phyloP scores from a whole-genome alignment of 2,329 filamentous ascomycete species.

The Xylariaceae sp. region DNA sequence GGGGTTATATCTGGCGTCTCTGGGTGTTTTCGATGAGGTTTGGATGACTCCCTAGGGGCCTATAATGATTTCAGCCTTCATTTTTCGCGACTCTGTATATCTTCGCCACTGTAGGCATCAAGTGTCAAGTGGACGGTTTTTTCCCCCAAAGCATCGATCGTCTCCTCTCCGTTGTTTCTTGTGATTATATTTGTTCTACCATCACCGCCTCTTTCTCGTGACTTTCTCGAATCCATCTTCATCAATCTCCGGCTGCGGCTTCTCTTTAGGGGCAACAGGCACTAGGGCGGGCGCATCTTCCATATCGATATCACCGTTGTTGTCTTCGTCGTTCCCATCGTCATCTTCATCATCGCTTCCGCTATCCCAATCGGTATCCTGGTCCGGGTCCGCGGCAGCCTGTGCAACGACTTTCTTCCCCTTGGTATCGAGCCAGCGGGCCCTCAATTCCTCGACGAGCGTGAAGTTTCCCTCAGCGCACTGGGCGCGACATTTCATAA shows the following conservation, averaged over 20 bases:
- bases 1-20: constrained; percentile 15
- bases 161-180: background rate
- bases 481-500: constrained; percentile 62
- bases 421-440: constrained; percentile 56
- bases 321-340: constrained; percentile 48
- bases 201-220: constrained; percentile 57
- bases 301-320: constrained; percentile 59
- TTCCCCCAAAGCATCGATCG: background rate
- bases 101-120: constrained; percentile 14
- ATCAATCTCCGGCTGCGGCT: constrained; percentile 64
- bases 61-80: constrained; percentile 4
- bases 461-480: constrained; percentile 60
- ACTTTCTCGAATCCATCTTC: constrained; percentile 79
- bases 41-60: constrained; percentile 12
- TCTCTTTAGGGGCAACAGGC: constrained; percentile 50
- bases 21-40: constrained; percentile 14
- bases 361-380: constrained; percentile 49
- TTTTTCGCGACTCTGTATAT: constrained; percentile 25
- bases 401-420: constrained; percentile 49
- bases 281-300: constrained; percentile 61
- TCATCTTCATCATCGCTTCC: constrained; percentile 53
- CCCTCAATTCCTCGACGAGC: constrained; percentile 58
- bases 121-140: background rate
- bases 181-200: constrained; percentile 1
- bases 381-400: constrained; percentile 27